phyloP scores from a whole-genome alignment of 1,284 basidiomycete genomes.

The Marasmius fiardii region DNA sequence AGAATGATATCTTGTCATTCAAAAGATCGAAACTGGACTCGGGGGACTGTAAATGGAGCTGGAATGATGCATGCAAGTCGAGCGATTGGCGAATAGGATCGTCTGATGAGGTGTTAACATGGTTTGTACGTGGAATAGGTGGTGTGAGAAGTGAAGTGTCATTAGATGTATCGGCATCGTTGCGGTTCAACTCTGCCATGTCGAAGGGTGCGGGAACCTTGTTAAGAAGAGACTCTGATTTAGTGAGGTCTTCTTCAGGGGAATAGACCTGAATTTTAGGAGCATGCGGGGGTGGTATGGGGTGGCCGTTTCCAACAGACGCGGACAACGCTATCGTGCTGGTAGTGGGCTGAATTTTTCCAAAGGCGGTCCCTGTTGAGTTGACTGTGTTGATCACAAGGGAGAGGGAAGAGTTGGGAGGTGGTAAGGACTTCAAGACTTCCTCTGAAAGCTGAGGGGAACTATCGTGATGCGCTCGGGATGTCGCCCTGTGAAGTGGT shows the following conservation, averaged over 20 bases:
- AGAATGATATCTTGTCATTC: conserved; percentile 61
- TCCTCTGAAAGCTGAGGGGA: conserved; percentile 17
- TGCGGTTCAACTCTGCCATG: conserved; percentile 4
- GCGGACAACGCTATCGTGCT: neutral
- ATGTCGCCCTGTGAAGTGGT: conserved; percentile 27
- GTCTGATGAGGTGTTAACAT: conserved; percentile 18
- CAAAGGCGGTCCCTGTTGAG: conserved; percentile 13
- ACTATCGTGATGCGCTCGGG: conserved; percentile 16
- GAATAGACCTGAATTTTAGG: conserved; percentile 9
- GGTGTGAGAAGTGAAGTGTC: conserved; percentile 19
- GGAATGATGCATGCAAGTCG: conserved; percentile 58
- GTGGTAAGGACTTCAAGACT: conserved; percentile 12
- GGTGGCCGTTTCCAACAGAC: neutral
- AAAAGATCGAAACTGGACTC: conserved; percentile 61
- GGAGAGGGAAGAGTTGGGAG: conserved; percentile 8
- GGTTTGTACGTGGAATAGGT: conserved; percentile 20
- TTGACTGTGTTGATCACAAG: conserved; percentile 14
- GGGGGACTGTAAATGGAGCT: conserved; percentile 49
- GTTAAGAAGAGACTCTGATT: conserved; percentile 3
- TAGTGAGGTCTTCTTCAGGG: neutral
- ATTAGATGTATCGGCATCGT: conserved; percentile 15
- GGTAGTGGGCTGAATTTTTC: neutral
- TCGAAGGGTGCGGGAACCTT: conserved; percentile 9
- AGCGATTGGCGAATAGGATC: conserved; percentile 45
- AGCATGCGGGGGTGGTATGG: neutral